These are phyloP conservation scores for Haberlea rhodopensis DNA, from an alignment of 257 asterid species.

Conservation along the genomic window DNA sequence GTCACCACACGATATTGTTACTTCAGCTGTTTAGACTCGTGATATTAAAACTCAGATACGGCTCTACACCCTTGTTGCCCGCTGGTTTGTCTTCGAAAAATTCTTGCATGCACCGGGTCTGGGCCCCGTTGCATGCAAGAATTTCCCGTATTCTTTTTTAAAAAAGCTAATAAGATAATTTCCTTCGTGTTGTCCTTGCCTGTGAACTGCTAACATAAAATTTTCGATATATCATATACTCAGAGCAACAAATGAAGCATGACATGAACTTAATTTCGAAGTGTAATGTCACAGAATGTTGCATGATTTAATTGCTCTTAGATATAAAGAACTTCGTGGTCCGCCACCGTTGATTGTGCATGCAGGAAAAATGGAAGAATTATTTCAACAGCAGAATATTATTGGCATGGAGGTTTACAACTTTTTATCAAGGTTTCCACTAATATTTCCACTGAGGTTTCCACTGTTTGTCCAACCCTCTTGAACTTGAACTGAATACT, in stretches of 20 bases:
- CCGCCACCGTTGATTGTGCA: not conserved
- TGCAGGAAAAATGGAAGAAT: not conserved
- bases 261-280: not conserved
- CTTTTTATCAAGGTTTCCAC: slow-evolving; percentile 59
- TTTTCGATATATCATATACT: too few species aligned
- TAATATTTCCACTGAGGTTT: slow-evolving; percentile 45
- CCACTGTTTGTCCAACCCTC: slow-evolving; percentile 97
- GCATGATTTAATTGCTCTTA: not conserved
- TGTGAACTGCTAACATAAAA: too few species aligned
- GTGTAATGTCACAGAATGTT: not conserved
- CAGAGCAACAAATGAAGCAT: not conserved
- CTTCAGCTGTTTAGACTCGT: too few species aligned
- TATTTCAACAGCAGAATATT: not conserved
- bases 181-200: too few species aligned
- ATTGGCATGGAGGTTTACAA: slow-evolving; percentile 25
- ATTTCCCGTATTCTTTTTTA: too few species aligned
- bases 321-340: not conserved
- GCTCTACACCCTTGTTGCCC: too few species aligned
- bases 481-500: slow-evolving; percentile 93
- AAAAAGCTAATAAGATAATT: too few species aligned
- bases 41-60: too few species aligned
- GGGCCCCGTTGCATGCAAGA: too few species aligned
- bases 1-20: too few species aligned
- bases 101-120: too few species aligned
- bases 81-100: too few species aligned